phyloP scores from a whole-genome alignment of 306 rosid genomes.

The Pyrus bretschneideri region DNA sequence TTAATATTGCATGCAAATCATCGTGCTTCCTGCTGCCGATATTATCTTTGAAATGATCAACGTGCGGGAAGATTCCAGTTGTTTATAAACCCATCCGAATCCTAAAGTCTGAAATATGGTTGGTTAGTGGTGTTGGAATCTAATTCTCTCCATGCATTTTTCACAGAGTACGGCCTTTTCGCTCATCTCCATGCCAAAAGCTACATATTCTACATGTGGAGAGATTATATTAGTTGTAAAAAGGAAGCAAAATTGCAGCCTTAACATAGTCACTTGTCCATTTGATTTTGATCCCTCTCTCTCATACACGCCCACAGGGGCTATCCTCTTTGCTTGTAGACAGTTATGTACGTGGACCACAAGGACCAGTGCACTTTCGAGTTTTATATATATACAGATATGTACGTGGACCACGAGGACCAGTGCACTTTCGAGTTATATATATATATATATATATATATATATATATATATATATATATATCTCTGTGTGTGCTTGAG shows the following conservation, averaged over 20 bases:
- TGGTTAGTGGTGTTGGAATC: conserved; percentile 26
- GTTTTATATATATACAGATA: background rate
- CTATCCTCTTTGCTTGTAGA: background rate
- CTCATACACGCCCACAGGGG: background rate
- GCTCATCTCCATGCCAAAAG: conserved; percentile 46
- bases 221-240: conserved; percentile 25
- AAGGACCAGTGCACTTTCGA: background rate
- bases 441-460: background rate
- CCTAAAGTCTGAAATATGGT: background rate
- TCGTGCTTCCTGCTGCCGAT: background rate
- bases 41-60: background rate
- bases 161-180: conserved; percentile 20
- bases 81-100: background rate
- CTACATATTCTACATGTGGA: conserved; percentile 7
- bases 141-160: conserved; percentile 11
- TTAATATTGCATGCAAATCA: background rate
- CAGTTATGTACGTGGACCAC: background rate
- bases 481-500: background rate
- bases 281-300: background rate
- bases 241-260: conserved; percentile 45
- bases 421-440: background rate
- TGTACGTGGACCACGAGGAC: background rate
- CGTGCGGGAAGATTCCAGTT: background rate
- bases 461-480: background rate
- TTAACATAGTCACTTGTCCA: conserved; percentile 9